Evolutionary conservation across 306 rosid species (phyloP), one percentile per base, ranked within the genome.

Genomic region (Glycyrrhiza uralensis): DNA sequence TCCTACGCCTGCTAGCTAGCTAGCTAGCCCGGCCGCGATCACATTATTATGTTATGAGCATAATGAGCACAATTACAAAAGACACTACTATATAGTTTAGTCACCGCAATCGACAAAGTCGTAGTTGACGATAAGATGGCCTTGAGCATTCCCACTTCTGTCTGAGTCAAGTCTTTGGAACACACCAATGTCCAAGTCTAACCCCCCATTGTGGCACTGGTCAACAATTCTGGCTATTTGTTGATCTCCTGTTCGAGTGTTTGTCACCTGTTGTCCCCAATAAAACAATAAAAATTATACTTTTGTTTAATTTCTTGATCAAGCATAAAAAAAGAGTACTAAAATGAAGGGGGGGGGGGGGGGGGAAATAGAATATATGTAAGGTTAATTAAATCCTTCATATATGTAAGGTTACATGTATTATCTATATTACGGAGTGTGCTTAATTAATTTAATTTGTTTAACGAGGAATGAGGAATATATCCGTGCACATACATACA

Each of bases 171-270:
- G 73, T 20, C 28, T 71, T 3, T 57, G 74, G 41, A 86, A 84
- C 41, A 88, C 82, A 5, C 64, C 28, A 2, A 75, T 11, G 14
- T 88, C 94, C 82, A 88, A 82, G 28, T 88, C 91, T 13, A 88
- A 52, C 0, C 94, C 94, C 35, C 89, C 94, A 39, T 78, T 88
- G 64, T 52, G 12, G 77, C 87, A 84, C 49, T 86, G 78, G 17
- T 86, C 95, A 5, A 84, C 83, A 10, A 86, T 82, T 66, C 95
- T 89, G 33, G 66, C 89, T 23, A 80, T 84, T 81, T 65, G 30
- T 10, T 73, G 36, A 41, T 62, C 71, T 45, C 88, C 84, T 0
- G 88, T 89, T 33, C 68, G 39, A 0, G 80, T 69, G 69, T 82
- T 87, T 1, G 79, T 91, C 72, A 91, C 97, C 95, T 88, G 3